Base-by-base conservation (phyloP, 164 flowering plant genomes). In the Cinnamomum micranthum region DNA sequence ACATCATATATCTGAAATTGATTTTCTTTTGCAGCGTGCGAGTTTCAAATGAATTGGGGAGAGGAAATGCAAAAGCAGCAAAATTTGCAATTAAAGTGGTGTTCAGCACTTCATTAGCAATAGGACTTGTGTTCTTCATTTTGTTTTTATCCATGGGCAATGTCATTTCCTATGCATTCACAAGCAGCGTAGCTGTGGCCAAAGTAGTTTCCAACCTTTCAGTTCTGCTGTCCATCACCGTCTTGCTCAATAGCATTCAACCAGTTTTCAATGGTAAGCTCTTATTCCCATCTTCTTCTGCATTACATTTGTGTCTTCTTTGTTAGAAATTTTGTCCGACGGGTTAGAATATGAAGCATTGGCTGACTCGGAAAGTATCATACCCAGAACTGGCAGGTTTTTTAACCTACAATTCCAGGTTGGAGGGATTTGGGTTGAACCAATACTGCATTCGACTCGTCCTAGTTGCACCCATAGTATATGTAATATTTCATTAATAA, bases 21-120 rank as follows among this genome's bases (percentile, higher is more conserved):
- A 55, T 55, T 64, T 23, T 22, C 19, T 51, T 15, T 27, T 65
- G 15, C 76, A 83, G 88, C 55, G 86, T 86, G 33, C 74, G 85
- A 33, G 84, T 86, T 4, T 73, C 85, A 15, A 86, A 84, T 73
- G 86, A 84, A 50, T 85, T 86, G 3, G 88, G 88, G 15, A 70
- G 79, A 25, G 85, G 88, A 15, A 80, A 67, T 58, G 58, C 84
- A 23, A 76, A 69, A 13, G 81, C 74, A 22, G 86, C 88, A 41
- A 84, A 86, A 60, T 84, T 86, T 27, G 24, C 85, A 11, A 76
- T 80, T 2, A 10, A 68, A 14, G 71, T 81, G 24, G 66, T 71
- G 13, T 78, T 82, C 64, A 12, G 63, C 6, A 81, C 81, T 31
- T 82, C 88, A 12, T 50, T 77, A 2, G 62, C 47, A 11, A 68